Evolutionary conservation across 352 stramenopile genomes (phyloP).

Genomic region (Albugo candida): DNA sequence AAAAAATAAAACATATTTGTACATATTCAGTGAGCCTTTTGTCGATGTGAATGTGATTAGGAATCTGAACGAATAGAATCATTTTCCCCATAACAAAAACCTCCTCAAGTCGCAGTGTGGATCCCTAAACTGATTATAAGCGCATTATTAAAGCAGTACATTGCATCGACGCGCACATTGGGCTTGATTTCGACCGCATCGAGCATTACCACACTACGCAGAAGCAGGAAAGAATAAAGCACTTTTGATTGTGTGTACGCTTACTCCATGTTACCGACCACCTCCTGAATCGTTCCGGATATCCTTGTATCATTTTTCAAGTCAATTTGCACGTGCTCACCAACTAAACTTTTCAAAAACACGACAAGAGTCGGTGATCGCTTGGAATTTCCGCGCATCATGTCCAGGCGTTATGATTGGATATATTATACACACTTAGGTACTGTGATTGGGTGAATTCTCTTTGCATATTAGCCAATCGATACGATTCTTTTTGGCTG

Average conservation of each 20-base stretch:
- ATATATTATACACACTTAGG: no score
- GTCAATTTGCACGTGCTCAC: slow-evolving; percentile 58
- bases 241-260: slow-evolving; percentile 1
- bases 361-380: slow-evolving; percentile 43
- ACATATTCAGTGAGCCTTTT: slow-evolving; percentile 67
- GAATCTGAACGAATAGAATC: slow-evolving; percentile 74
- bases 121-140: slow-evolving; percentile 15
- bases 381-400: slow-evolving; percentile 1
- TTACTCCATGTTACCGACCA: slow-evolving; percentile 74
- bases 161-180: slow-evolving; percentile 15
- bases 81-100: slow-evolving; percentile 79
- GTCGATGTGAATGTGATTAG: slow-evolving; percentile 66
- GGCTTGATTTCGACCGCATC: slow-evolving; percentile 56
- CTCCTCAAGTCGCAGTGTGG: slow-evolving; percentile 41
- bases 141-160: neutral
- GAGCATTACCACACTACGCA: slow-evolving; percentile 39
- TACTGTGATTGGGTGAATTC: no score
- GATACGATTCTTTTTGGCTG: neutral
- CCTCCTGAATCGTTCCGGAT: slow-evolving; percentile 62
- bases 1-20: neutral
- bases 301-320: slow-evolving; percentile 71
- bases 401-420: no score
- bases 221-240: neutral
- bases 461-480: neutral
- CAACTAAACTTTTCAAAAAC: slow-evolving; percentile 68